Evolutionary conservation across 176 grass and related monocot genomes (phyloP).

Genomic region (Ensete ventricosum): DNA sequence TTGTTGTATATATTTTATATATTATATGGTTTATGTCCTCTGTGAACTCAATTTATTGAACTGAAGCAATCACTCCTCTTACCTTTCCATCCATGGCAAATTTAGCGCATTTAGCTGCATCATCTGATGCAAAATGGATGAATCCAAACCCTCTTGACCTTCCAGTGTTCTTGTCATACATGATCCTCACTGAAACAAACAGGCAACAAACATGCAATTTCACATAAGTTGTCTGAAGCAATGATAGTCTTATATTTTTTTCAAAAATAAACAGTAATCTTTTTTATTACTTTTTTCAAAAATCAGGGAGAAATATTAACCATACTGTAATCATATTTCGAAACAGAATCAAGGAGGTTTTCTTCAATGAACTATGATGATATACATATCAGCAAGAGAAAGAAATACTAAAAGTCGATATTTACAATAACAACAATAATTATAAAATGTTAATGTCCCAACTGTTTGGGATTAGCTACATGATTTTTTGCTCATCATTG

Average conservation of each 20-base stretch:
- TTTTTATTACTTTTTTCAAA: not conserved
- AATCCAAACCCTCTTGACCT: conserved; percentile 91
- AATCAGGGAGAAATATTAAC: not conserved
- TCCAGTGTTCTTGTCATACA: conserved; percentile 90
- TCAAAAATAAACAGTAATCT: not conserved
- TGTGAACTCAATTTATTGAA: conserved; percentile 3
- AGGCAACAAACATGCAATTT: conserved; percentile 21
- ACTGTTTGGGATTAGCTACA: too few species aligned
- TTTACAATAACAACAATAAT: not conserved
- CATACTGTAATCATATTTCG: not conserved
- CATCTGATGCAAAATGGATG: conserved; percentile 61
- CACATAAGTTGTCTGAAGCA: not conserved
- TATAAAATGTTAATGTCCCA: too few species aligned
- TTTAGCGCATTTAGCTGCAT: conserved; percentile 69
- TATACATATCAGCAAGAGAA: not conserved
- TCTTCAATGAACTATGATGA: not conserved
- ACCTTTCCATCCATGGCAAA: conserved; percentile 90
- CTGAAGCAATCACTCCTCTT: conserved; percentile 6
- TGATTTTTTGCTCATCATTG: too few species aligned
- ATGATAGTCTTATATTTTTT: not conserved
- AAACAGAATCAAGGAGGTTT: not conserved
- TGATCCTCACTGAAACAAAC: conserved; percentile 56
- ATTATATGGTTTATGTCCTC: not conserved
- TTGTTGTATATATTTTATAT: not conserved
- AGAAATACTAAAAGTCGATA: not conserved